A percentile compares a stretch with the other conserved stretches of the same genome.
Evolutionary conservation across 768 basidiomycete genomes (phyloP).

Genomic region (Naganishia vishniacii): DNA sequence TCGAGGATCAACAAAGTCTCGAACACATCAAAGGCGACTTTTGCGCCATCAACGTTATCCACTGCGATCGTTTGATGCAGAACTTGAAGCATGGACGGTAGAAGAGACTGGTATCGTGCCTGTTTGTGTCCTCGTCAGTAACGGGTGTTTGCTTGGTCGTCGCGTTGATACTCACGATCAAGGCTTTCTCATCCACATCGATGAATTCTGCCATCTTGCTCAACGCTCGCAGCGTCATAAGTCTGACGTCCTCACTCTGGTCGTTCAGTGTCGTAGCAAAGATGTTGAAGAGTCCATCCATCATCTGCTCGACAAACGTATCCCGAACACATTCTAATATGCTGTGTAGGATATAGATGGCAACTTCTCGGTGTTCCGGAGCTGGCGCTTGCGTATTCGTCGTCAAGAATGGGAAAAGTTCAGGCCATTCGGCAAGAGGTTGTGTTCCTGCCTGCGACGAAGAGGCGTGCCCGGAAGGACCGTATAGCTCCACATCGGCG

Average conservation of each 20-base stretch:
- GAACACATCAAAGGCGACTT: conserved; percentile 88
- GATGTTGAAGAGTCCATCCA: conserved; percentile 62
- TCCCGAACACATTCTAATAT: conserved; percentile 87
- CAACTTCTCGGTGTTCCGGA: conserved; percentile 80
- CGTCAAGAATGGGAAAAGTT: conserved; percentile 80
- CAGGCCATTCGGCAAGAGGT: conserved; percentile 58
- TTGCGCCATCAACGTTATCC: conserved; percentile 71
- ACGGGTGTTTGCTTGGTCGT: not conserved
- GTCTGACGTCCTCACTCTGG: conserved; percentile 79
- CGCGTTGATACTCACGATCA: conserved; percentile 60
- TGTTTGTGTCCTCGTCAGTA: not conserved
- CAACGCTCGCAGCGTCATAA: conserved; percentile 84
- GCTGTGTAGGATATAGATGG: conserved; percentile 70
- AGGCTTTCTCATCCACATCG: conserved; percentile 74
- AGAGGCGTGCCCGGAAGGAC: conserved; percentile 29
- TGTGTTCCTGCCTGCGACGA: conserved; percentile 19
- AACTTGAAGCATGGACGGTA: conserved; percentile 82
- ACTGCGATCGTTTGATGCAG: conserved; percentile 75
- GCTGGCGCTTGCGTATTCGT: conserved; percentile 65
- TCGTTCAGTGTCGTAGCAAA: conserved; percentile 69
- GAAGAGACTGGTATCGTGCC: conserved; percentile 59
- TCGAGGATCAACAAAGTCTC: conserved; percentile 94
- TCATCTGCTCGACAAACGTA: conserved; percentile 65
- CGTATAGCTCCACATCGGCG: conserved; percentile 73
- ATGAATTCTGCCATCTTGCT: conserved; percentile 91